Percentiles rank a stretch among this genome's conserved stretches.
phyloP scores from a whole-genome alignment of 176 grass and related monocot genomes.

The Chloris gayana region DNA sequence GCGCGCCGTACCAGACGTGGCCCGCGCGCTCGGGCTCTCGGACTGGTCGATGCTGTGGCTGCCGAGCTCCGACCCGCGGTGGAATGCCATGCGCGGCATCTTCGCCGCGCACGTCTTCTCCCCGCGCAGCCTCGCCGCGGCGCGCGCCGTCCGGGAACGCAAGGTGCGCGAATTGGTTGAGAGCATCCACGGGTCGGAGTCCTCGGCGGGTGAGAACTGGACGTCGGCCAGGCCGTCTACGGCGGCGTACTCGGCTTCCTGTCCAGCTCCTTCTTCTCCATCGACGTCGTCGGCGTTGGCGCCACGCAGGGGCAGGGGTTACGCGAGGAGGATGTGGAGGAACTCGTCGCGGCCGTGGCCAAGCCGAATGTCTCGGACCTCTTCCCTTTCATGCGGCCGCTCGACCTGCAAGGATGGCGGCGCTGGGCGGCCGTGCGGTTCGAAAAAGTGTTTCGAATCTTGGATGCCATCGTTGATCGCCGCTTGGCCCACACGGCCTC shows the following conservation, averaged over 20 bases:
- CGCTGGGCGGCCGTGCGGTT: background rate
- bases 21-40: too few species aligned
- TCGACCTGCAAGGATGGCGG: background rate
- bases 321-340: background rate
- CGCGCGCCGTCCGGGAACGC: too few species aligned
- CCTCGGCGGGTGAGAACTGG: too few species aligned
- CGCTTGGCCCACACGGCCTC: background rate
- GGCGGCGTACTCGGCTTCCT: background rate
- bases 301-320: background rate
- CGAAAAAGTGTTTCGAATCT: background rate
- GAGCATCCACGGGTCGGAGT: too few species aligned
- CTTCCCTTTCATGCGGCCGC: background rate
- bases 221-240: too few species aligned
- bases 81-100: too few species aligned
- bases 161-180: too few species aligned
- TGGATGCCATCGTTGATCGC: background rate
- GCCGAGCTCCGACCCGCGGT: too few species aligned
- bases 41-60: too few species aligned
- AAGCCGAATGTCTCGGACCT: background rate
- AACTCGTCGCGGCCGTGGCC: background rate
- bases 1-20: too few species aligned
- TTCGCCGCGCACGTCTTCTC: too few species aligned
- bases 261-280: background rate
- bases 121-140: too few species aligned
- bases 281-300: background rate